Conservation (phyloP, 2,329 filamentous ascomycete species). For the Harringtonia aguacate region DNA sequence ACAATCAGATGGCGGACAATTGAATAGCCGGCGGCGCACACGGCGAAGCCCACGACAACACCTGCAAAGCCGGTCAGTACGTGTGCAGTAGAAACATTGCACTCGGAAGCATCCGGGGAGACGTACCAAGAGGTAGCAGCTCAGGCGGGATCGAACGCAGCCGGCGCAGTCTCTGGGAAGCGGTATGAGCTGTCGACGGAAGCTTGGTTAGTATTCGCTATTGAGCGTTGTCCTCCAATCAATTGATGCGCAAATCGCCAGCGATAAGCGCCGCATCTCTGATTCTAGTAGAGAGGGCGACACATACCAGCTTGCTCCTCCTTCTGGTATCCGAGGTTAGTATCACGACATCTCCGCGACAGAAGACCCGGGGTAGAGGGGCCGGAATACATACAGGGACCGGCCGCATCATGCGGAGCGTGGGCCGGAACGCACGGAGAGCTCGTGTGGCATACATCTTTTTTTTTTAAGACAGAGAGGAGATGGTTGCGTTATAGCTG, state of each 20-base stretch:
- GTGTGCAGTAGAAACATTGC: background rate
- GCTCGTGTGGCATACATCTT: conserved; percentile 54
- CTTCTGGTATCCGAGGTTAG: conserved; percentile 34
- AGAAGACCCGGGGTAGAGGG: too few relatives aligned
- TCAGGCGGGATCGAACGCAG: conserved; percentile 87
- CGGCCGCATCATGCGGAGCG: conserved; percentile 56
- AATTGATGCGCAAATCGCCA: background rate
- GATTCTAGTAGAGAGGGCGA: background rate
- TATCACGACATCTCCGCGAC: conserved; percentile 4
- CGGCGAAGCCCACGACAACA: conserved; percentile 76
- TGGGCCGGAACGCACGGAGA: conserved; percentile 57
- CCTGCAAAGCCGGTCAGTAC: conserved; percentile 42
- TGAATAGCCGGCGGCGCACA: conserved; percentile 75
- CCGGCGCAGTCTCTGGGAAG: conserved; percentile 87
- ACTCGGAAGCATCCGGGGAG: background rate
- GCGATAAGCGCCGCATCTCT: too few relatives aligned
- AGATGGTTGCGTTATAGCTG: background rate
- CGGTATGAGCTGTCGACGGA: conserved; percentile 65
- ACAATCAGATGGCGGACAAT: conserved; percentile 68
- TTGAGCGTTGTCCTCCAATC: background rate
- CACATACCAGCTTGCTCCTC: conserved; percentile 58
- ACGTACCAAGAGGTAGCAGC: conserved; percentile 85
- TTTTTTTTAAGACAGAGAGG: background rate
- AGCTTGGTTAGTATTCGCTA: background rate
- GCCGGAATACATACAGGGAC: conserved; percentile 52